Base-by-base conservation (phyloP, 805 yeast genomes). In the Starmera caribaea region DNA sequence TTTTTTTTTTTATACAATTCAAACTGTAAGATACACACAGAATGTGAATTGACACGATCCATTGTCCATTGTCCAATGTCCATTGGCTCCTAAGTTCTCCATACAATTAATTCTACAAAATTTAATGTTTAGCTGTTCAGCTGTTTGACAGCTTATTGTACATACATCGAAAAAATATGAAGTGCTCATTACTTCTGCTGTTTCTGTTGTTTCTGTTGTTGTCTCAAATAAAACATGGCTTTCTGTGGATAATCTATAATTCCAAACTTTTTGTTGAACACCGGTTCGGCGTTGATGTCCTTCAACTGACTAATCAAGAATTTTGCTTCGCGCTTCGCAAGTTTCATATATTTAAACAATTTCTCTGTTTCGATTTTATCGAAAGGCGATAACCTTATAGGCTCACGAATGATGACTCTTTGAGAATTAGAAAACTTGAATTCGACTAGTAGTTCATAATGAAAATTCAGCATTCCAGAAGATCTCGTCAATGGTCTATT, bases 381-480 rank as follows among this genome's bases (percentile, higher is more conserved):
- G 60, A 69, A 76, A 2, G 79, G 78, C 24, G 79, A 63, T 0
- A 79, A 63, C 1, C 72, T 71, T 5, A 79, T 57, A 2, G 81
- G 82, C 16, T 75, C 65, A 13, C 61, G 53, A 10, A 73, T 53
- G 34, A 67, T 72, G 32, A 76, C 58, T 41, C 73, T 74, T 45
- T 73, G 74, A 3, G 73, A 71, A 32, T 66, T 71, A 14, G 57
- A 54, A 16, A 74, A 51, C 42, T 73, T 74, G 34, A 74, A 63
- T 41, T 73, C 75, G 16, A 79, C 42, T 0, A 66, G 53, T 4
- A 74, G 47, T 44, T 73, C 76, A 51, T 75, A 79, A 21, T 74
- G 61, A 8, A 77, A 54, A 21, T 75, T 65, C 47, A 66, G 78
- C 16, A 75, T 59, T 35, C 62, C 63, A 0, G 81, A 79, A 12